Evolutionary conservation across 345 rosid genomes (phyloP), one percentile per base, ranked within the genome.

Genomic region (Pistacia atlantica): DNA sequence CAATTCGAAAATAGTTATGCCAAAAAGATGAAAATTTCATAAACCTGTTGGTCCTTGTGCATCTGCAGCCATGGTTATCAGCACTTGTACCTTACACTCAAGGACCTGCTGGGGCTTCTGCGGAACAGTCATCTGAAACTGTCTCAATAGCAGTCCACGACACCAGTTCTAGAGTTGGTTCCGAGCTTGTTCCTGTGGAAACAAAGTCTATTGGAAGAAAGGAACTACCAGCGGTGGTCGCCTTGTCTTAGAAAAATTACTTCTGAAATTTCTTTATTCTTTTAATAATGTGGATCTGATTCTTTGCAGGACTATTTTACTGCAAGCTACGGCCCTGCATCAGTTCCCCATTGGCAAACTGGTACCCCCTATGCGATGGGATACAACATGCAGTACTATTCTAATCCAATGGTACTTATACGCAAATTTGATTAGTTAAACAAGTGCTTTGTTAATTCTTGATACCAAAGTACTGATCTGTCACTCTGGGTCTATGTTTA

Each of bases 211-310:
- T 33, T 72, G 80, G 72, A 77, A 87, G 99, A 85, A 82, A 69
- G 76, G 94, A 91, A 80, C 90, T 93, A 77, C 98, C 98, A 11
- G 83, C 65, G 79, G 97, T 93, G 78, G 77, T 78, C 74, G 46
- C 64, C 64, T 81, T 66, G 65, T 25, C 31, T 71, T 63, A 1
- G 35, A 17, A 51, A 71, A 11, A 52, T 33, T 54, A 7, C 65
- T 42, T 28, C 28, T 13, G 57, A 65, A 64, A 5, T 71, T 78
- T 72, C 72, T 75, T 49, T 51, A 63, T 33, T 57, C 61, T 76
- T 68, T 65, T 51, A 31, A 25, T 52, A 22, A 78, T 70, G 66
- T 74, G 46, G 52, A 14, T 72, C 68, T 66, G 74, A 49, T 66
- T 73, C 68, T 79, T 65, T 75, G 72, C 86, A 95, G 97, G 94